Evolutionary conservation across 2,329 filamentous ascomycete genomes (phyloP).

Genomic region (Elsinoe fawcettii): DNA sequence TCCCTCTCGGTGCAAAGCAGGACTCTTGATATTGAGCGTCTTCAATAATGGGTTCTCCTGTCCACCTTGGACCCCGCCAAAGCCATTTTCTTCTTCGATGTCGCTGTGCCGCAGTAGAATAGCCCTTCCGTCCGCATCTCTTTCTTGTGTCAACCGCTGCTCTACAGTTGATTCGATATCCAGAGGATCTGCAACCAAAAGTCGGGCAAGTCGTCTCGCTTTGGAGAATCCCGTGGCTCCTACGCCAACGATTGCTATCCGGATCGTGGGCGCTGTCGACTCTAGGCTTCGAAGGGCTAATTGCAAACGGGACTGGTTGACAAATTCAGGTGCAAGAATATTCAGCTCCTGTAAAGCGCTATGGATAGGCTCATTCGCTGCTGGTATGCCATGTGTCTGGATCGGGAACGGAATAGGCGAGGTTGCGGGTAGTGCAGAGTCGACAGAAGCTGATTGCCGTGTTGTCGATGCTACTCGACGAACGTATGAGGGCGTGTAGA

Average conservation of each 20-base stretch:
- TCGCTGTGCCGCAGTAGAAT: constrained; percentile 37
- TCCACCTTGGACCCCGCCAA: neutral
- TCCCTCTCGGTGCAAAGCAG: constrained; percentile 52
- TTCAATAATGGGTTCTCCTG: constrained; percentile 47
- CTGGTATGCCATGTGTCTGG: constrained; percentile 39
- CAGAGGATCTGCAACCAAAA: constrained; percentile 46
- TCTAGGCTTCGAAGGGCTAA: constrained; percentile 61
- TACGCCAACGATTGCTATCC: constrained; percentile 46
- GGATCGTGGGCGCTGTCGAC: constrained; percentile 44
- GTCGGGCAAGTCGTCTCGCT: constrained; percentile 58
- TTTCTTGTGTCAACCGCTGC: constrained; percentile 29
- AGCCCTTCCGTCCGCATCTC: constrained; percentile 10
- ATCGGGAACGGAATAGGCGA: constrained; percentile 18
- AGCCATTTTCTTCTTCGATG: constrained; percentile 41
- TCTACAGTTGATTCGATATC: constrained; percentile 38
- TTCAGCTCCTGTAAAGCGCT: constrained; percentile 53
- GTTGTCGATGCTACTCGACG: neutral
- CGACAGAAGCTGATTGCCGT: neutral
- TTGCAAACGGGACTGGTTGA: constrained; percentile 63
- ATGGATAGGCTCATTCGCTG: constrained; percentile 50
- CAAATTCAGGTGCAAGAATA: constrained; percentile 51
- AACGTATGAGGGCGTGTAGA: neutral
- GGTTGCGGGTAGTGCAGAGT: neutral
- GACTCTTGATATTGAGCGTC: constrained; percentile 57
- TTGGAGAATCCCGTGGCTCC: constrained; percentile 34